Conservation (phyloP, 2,329 filamentous ascomycete species). For the Fusarium sp. region DNA sequence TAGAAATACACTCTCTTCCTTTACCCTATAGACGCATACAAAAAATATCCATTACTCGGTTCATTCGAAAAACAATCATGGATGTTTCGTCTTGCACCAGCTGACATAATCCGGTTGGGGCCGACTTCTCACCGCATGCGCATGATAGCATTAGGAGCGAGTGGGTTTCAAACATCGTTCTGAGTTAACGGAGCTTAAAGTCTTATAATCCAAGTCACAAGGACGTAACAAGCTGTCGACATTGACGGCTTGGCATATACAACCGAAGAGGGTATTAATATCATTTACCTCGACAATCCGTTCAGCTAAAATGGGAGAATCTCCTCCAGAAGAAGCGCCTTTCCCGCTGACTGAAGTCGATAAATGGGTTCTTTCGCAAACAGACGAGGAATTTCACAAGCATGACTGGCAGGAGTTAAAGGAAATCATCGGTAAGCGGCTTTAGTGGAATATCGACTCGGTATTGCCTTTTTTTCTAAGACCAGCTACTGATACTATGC, state of each 20-base stretch:
- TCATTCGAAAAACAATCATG: background rate
- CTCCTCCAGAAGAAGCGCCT: slow-evolving; percentile 55
- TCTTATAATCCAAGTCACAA: slow-evolving; percentile 1
- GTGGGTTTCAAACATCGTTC: slow-evolving; percentile 10
- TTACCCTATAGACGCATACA: background rate
- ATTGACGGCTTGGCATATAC: background rate
- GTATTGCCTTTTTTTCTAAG: background rate
- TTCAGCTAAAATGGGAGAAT: slow-evolving; percentile 54
- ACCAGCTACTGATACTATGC: slow-evolving; percentile 24
- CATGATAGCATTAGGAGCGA: slow-evolving; percentile 1
- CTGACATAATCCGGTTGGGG: slow-evolving; percentile 40
- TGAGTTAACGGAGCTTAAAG: background rate
- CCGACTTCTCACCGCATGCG: slow-evolving; percentile 32
- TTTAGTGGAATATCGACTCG: slow-evolving; percentile 2
- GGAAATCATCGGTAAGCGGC: slow-evolving; percentile 69
- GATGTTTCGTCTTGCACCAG: slow-evolving; percentile 6
- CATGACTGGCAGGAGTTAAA: slow-evolving; percentile 81
- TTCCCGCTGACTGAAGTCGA: slow-evolving; percentile 71
- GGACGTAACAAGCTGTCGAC: background rate
- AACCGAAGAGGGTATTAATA: background rate
- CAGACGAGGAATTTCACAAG: slow-evolving; percentile 75
- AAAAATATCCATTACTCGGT: background rate
- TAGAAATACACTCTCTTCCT: background rate
- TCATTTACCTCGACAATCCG: slow-evolving; percentile 1
- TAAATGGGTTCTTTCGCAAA: slow-evolving; percentile 67